A percentile compares a stretch with the other conserved stretches of the same genome.
phyloP scores from a whole-genome alignment of 1,284 basidiomycete species.

The Mycena citricolor region DNA sequence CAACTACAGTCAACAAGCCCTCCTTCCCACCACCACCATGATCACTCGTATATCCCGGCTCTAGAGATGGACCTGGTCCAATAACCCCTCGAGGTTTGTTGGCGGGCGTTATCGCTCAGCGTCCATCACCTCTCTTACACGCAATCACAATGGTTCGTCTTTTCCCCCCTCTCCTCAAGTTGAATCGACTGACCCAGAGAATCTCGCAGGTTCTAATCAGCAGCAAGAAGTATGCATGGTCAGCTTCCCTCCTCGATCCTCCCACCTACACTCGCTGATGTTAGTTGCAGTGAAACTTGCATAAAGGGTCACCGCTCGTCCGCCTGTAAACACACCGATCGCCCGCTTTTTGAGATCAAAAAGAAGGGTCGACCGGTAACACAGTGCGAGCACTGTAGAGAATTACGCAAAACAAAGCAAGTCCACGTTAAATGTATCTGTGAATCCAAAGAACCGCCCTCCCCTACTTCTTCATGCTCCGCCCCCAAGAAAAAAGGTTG shows the following conservation, averaged over 20 bases:
- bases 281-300: conserved; percentile 64
- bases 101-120: conserved; percentile 45
- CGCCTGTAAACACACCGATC: conserved; percentile 72
- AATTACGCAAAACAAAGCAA: conserved; percentile 73
- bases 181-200: conserved; percentile 14
- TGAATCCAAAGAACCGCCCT: conserved; percentile 37
- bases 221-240: conserved; percentile 83
- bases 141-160: conserved; percentile 40
- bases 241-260: conserved; percentile 26
- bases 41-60: conserved; percentile 33
- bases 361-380: conserved; percentile 82
- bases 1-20: conserved; percentile 46
- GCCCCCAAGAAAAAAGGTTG: conserved; percentile 47
- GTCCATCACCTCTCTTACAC: conserved; percentile 31
- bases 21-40: conserved; percentile 29
- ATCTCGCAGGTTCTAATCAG: conserved; percentile 65
- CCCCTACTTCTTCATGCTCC: conserved; percentile 31
- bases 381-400: conserved; percentile 76
- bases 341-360: conserved; percentile 78
- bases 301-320: conserved; percentile 84
- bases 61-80: conserved; percentile 37
- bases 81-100: conserved; percentile 48
- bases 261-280: conserved; percentile 13
- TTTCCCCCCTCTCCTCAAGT: conserved; percentile 5
- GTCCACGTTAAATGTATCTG: conserved; percentile 71